phyloP scores from a whole-genome alignment of 176 grass and related monocot species.

The Carex kokanica region DNA sequence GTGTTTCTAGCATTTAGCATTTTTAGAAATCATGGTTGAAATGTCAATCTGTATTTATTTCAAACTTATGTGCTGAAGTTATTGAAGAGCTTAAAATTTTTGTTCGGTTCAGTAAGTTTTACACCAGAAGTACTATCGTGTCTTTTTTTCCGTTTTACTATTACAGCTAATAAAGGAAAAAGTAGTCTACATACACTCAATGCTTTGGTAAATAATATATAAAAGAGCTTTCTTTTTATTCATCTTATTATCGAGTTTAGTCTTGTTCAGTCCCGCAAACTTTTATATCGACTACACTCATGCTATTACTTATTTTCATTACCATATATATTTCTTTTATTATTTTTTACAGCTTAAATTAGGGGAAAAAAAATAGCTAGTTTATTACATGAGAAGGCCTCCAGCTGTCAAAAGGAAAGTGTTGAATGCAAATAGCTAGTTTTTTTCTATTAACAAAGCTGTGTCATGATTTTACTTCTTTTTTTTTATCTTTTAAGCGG shows the following conservation, averaged over 20 bases:
- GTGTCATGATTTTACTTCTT: neutral
- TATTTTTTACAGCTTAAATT: neutral
- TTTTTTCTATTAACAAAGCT: neutral
- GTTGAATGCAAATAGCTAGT: neutral
- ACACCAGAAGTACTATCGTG: neutral
- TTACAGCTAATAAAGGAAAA: neutral
- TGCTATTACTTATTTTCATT: neutral
- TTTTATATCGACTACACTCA: neutral
- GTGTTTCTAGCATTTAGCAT: neutral
- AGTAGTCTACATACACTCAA: neutral
- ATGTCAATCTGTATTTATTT: neutral
- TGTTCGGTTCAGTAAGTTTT: neutral
- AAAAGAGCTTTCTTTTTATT: neutral
- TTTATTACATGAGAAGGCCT: neutral
- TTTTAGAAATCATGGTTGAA: neutral
- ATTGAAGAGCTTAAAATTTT: neutral
- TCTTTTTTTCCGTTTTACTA: neutral
- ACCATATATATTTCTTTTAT: neutral
- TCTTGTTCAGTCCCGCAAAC: neutral
- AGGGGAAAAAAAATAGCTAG: neutral
- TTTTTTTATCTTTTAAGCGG: neutral
- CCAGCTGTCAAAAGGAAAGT: neutral
- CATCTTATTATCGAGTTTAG: neutral
- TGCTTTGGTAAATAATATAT: neutral
- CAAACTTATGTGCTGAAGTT: neutral